Evolutionary conservation across 805 yeast genomes (phyloP), one percentile per base, ranked within the genome.

Genomic region (Cyberlindnera galapagoensis): DNA sequence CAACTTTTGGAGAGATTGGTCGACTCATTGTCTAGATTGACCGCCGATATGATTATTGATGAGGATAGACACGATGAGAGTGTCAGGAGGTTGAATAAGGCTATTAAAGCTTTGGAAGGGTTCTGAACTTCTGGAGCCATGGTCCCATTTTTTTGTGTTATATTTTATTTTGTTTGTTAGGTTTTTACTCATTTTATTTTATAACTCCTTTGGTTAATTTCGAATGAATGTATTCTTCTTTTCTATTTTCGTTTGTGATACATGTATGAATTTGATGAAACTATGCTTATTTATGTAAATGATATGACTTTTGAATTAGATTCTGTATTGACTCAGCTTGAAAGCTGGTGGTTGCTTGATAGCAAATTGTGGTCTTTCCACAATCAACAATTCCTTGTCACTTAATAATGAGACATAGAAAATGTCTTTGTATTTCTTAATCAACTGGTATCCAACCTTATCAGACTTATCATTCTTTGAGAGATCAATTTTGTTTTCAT

Each of bases 1-100:
- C 79, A 74, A 46, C 65, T 88, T 24, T 64, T 90, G 26, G 97
- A 90, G 50, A 77, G 85, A 56, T 75, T 90, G 30, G 82, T 90
- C 4, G 95, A 87, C 49, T 78, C 94, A 2, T 63, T 90, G 28
- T 79, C 92, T 24, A 69, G 92, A 46, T 68, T 92, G 37, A 86
- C 95, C 3, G 85, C 88, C 33, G 96, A 87, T 51, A 86, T 92
- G 84, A 81, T 87, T 33, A 54, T 84, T 35, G 95, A 90, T 54
- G 85, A 85, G 18, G 74, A 73, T 18, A 74, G 92, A 48, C 79
- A 81, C 36, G 78, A 76, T 11, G 86, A 85, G 39, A 95, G 97
- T 9, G 69, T 85, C 26, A 67, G 73, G 40, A 65, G 97, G 42
- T 62, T 90, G 46, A 82, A 81, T 44, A 78, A 77, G 45, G 97